Evolutionary conservation across 2,329 filamentous ascomycete species (phyloP), one percentile per base, ranked within the genome.

Genomic region (Ilyonectria sp.): DNA sequence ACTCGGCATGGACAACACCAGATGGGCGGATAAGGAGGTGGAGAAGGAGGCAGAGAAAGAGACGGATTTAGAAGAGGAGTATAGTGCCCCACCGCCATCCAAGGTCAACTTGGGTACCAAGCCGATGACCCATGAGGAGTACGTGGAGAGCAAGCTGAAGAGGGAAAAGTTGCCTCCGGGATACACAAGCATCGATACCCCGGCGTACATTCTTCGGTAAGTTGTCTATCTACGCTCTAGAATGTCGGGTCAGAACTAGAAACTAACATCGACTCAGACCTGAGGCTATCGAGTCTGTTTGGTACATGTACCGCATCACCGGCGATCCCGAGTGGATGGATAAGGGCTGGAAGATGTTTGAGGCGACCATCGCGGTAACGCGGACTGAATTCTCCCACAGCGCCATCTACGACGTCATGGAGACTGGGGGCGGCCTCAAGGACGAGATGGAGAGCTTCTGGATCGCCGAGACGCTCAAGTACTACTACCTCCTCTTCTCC

Each of bases 381-480:
- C 83, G 85, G 43, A 92, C 93, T 0, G 82, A 89, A 13, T 86
- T 87, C 55, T 94, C 90, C 9, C 90, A 94, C 81, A 91, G 89
- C 11, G 93, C 92, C 43, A 89, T 96, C 61, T 80, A 85, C 54
- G 89, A 93, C 75, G 91, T 95, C 13, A 81, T 86, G 26, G 63
- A 69, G 6, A 65, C 79, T 1, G 78, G 85, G 19, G 80, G 85
- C 1, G 75, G 74, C 10, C 82, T 86, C 61, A 78, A 80, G 44
- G 89, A 94, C 78, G 84, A 86, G 72, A 95, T 95, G 93, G 92
- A 97, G 83, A 95, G 92, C 76, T 97, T 97, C 80, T 97, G 94
- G 93, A 85, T 94, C 68, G 93, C 93, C 4, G 94, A 97, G 85
- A 97, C 94, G 46, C 84, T 97, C 74, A 98, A 97, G 84, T 97